Evolutionary conservation across 805 yeast species (phyloP).

Genomic region (Kazachstania viticola): DNA sequence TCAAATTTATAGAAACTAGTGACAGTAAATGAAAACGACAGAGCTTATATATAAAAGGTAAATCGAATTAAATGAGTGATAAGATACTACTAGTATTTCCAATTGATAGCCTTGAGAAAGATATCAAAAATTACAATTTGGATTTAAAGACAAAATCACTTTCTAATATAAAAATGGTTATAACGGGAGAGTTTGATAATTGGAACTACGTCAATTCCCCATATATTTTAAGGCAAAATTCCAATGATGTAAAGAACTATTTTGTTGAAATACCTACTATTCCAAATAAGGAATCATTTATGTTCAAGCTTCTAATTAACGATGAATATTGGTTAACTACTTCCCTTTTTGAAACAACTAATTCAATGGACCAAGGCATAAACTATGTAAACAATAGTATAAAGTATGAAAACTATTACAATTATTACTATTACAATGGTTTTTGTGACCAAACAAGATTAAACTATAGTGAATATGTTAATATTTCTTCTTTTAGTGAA

Average conservation of each 20-base stretch:
- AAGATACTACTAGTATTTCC: no score
- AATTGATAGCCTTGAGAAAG: no score
- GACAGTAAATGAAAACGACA: no score
- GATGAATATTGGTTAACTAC: constrained; percentile 19
- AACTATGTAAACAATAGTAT: constrained; percentile 18
- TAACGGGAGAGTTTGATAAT: constrained; percentile 23
- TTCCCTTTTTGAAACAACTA: constrained; percentile 14
- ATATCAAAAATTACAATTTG: no score
- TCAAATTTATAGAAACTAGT: no score
- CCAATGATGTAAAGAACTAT: constrained; percentile 7
- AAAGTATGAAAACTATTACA: constrained; percentile 8
- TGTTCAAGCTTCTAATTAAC: constrained; percentile 18
- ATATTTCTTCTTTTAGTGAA: constrained; percentile 21
- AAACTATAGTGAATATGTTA: constrained; percentile 14
- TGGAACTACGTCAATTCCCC: constrained; percentile 12
- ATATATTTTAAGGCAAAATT: constrained; percentile 8
- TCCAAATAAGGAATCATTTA: constrained; percentile 5
- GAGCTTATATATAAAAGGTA: no score
- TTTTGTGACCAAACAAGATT: no score
- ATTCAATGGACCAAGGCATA: constrained; percentile 13
- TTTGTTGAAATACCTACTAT: constrained; percentile 10
- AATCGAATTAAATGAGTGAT: no score
- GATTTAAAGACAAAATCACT: neutral
- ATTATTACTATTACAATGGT: no score
- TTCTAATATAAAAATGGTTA: constrained; percentile 6